Percentiles rank a stretch among this genome's conserved stretches.
These are phyloP conservation scores for Phylloporus arenicola DNA, from an alignment of 768 basidiomycete genomes.

Conservation along the genomic window DNA sequence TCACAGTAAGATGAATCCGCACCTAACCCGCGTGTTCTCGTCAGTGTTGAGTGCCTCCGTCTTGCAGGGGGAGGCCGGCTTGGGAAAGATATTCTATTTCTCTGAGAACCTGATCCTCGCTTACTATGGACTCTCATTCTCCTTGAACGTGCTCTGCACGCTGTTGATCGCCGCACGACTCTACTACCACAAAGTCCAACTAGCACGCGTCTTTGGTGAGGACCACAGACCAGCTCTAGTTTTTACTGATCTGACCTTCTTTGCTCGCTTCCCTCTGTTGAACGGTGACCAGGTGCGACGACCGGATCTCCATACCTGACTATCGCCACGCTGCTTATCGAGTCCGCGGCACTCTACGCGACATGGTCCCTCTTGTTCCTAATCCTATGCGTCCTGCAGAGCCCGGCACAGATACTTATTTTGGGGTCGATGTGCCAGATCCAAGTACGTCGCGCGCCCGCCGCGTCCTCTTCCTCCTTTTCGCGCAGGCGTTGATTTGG, in stretches of 20 bases:
- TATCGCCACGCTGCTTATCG: slow-evolving; percentile 19
- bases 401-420: slow-evolving; percentile 15
- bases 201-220: slow-evolving; percentile 26
- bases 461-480: background rate
- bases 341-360: slow-evolving; percentile 23
- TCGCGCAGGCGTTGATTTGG: background rate
- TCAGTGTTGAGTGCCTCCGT: slow-evolving; percentile 19
- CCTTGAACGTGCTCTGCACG: slow-evolving; percentile 21
- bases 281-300: slow-evolving; percentile 7
- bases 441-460: slow-evolving; percentile 12
- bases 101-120: slow-evolving; percentile 18
- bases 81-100: slow-evolving; percentile 18
- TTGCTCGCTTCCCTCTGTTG: background rate
- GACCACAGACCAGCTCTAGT: background rate
- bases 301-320: slow-evolving; percentile 19
- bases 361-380: slow-evolving; percentile 22
- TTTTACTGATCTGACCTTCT: background rate
- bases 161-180: slow-evolving; percentile 19
- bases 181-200: slow-evolving; percentile 21
- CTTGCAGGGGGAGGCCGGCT: slow-evolving; percentile 13
- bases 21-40: background rate
- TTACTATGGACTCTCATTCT: slow-evolving; percentile 22
- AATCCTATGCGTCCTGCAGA: slow-evolving; percentile 12
- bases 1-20: background rate
- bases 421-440: slow-evolving; percentile 22